Conservation (phyloP, 2,329 filamentous ascomycete genomes). For the Colletotrichum theobromicola region DNA sequence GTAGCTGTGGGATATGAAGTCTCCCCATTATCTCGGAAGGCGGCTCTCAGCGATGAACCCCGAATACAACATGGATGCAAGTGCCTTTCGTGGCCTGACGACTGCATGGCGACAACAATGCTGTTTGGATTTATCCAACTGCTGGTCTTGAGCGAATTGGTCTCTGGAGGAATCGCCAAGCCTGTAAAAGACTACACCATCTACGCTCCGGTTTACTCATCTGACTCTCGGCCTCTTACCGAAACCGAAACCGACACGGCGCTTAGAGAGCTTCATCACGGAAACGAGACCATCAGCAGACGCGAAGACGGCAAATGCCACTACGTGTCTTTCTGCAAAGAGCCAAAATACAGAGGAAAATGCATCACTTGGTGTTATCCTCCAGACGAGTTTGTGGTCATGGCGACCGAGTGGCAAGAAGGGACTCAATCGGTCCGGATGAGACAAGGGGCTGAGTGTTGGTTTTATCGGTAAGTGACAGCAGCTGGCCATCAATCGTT, state of each 20-base stretch:
- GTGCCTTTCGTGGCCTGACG: not conserved
- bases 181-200: not conserved
- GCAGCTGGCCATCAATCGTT: not conserved
- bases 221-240: not conserved
- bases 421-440: not conserved
- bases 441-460: not conserved
- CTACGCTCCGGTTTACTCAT: not conserved
- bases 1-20: not conserved
- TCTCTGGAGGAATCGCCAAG: not conserved
- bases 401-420: not conserved
- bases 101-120: not conserved
- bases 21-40: not conserved
- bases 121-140: not conserved
- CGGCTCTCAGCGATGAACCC: not conserved
- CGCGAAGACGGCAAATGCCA: not conserved
- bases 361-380: not conserved
- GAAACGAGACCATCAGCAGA: not conserved
- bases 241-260: not conserved
- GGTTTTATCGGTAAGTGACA: not conserved
- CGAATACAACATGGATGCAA: no score
- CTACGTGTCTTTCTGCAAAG: not conserved
- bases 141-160: rapidly evolving
- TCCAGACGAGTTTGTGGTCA: not conserved
- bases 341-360: not conserved
- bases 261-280: not conserved